Base-by-base conservation (phyloP, 2,329 filamentous ascomycete species). In the Hymenotorrendiella dingleyae region DNA sequence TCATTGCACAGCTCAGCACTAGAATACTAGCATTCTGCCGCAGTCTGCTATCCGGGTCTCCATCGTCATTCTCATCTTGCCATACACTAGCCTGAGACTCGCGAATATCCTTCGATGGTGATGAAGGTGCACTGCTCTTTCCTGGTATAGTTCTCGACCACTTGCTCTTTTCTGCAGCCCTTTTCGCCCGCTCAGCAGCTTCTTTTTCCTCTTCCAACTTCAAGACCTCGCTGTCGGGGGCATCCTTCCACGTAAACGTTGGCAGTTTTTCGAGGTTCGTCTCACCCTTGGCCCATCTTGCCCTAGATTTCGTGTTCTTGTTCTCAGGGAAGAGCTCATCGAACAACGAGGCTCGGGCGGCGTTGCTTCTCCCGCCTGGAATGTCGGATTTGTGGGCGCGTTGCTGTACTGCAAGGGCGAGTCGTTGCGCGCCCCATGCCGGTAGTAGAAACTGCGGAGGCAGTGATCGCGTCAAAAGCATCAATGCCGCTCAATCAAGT, bases 1-100 rank as follows among this genome's bases (percentile, higher is more conserved):
- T 71, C 54, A 75, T 78, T 6, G 77, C 72, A 28, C 76, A 73
- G 16, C 68, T 68, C 27, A 89, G 64, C 30, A 81, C 67, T 29
- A 90, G 68, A 16, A 62, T 48, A 22, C 47, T 44, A 2, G 47
- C 39, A 23, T 36, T 22, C 10, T 24, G 20, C 26, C 40, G 35
- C 21, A 40, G 38, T 30, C 26, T 11, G 24, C 38, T 10, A 5
- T 35, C 21, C n/a, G n/a, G n/a, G n/a, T n/a, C n/a, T n/a, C n/a
- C n/a, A n/a, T n/a, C n/a, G n/a, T n/a, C n/a, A n/a, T n/a, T n/a
- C n/a, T n/a, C n/a, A n/a, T n/a, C n/a, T n/a, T n/a, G n/a, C n/a
- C n/a, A n/a, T n/a, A n/a, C n/a, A n/a, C n/a, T n/a, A n/a, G n/a
- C n/a, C n/a, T n/a, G n/a, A n/a, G n/a, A n/a, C n/a, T n/a, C n/a